Base-by-base conservation (phyloP, 495 filamentous ascomycete species). In the Bathelium albidoporum region DNA sequence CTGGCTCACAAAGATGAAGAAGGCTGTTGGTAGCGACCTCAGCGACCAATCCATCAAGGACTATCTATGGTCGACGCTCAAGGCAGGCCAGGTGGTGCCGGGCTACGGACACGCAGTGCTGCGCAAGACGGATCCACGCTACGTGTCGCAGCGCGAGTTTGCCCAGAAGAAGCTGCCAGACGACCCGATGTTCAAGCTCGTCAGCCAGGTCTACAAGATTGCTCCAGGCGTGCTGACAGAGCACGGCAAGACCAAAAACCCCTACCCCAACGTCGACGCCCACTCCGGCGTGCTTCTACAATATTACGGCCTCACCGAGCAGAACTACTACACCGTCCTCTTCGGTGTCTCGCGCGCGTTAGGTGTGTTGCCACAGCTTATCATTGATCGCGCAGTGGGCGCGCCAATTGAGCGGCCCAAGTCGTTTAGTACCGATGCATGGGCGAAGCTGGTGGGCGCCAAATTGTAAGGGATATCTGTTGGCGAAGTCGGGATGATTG, bases 1-100 rank as follows among this genome's bases (percentile, higher is more conserved):
- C 81, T 98, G 95, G 95, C 88, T 98, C 71, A 89, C 88, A 68
- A 87, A 96, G 85, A 97, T 98, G 95, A 97, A 98, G 90, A 88
- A 89, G 78, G 77, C 81, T 66, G 81, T 98, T 71, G 94, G 94
- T 70, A 91, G 90, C 76, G 94, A 97, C 76, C 84, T 97, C 66
- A 91, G 88, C 77, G 94, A 97, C 80, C 79, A 92, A 81, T 85
- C 87, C 74, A 96, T 98, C 82, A 97, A 86, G 72, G 86, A 96
- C 75, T 98, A 98, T 82, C 87, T 98, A 65, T 98, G 94, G 94
- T 85, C 87, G 59, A 97, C 95, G 67, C 85, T 98, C 72, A 97
- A 97, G 79, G 75, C 83, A 70, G 94, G 94, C 73, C 90, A 89
- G 74, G 94, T 98, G 73, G 93, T 98, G 64, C 94, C 94, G 62